Conservation (phyloP, 1,139 yeast genomes). For the Nakaseomyces bracarensis region DNA sequence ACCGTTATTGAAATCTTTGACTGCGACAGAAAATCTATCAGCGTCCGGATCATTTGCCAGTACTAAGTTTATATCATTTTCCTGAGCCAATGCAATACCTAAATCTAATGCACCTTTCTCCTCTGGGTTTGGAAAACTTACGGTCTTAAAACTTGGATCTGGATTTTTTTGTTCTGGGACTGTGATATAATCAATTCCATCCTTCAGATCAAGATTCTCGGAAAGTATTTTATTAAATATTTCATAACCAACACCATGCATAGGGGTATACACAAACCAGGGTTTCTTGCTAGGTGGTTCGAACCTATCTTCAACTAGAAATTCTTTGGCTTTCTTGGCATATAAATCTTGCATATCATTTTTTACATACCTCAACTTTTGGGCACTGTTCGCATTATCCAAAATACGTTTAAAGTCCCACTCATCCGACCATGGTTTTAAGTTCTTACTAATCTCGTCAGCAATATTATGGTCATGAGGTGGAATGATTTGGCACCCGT, state of each 20-base stretch:
- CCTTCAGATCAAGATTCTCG: conserved; percentile 25
- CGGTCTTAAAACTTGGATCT: conserved; percentile 81
- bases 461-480: conserved; percentile 81
- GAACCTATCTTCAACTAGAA: conserved; percentile 20
- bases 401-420: conserved; percentile 45
- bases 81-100: conserved; percentile 44
- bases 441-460: conserved; percentile 46
- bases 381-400: conserved; percentile 17
- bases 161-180: conserved; percentile 55
- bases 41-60: conserved; percentile 96
- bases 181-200: conserved; percentile 32
- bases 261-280: conserved; percentile 75
- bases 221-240: conserved; percentile 31
- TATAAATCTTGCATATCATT: conserved; percentile 31
- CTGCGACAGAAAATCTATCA: conserved; percentile 77
- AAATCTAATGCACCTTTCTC: conserved; percentile 82
- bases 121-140: conserved; percentile 89
- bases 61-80: conserved; percentile 43
- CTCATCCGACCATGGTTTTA: conserved; percentile 47
- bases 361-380: conserved; percentile 29
- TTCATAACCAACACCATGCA: conserved; percentile 86
- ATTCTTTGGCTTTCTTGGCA: conserved; percentile 11
- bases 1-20: conserved; percentile 33
- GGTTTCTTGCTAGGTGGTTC: conserved; percentile 23
- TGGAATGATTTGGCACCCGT: conserved; percentile 93